Conservation (phyloP, 2,329 filamentous ascomycete species). For the Alternaria postmessia region DNA sequence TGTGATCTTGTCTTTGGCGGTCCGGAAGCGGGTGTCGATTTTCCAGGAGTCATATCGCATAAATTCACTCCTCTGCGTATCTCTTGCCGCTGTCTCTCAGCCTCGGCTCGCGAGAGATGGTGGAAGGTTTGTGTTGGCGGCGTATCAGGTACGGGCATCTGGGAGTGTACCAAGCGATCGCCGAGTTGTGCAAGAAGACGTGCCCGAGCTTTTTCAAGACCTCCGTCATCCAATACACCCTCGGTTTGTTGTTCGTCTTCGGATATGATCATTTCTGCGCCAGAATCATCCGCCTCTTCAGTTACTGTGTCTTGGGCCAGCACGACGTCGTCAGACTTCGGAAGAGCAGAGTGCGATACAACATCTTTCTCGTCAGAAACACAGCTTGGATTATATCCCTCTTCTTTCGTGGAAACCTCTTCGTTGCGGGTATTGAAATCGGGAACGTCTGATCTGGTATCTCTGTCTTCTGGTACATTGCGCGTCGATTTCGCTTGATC, state of each 20-base stretch:
- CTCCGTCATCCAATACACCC: slow-evolving; percentile 24
- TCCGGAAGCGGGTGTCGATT: neutral
- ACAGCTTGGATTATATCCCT: neutral
- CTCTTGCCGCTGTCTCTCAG: slow-evolving; percentile 31
- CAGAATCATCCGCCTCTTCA: slow-evolving; percentile 16
- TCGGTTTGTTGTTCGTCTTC: slow-evolving; percentile 25
- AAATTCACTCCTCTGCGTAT: slow-evolving; percentile 18
- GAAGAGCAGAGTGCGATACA: neutral
- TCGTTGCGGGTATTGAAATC: neutral
- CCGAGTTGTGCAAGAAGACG: slow-evolving; percentile 55
- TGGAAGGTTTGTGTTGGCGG: neutral
- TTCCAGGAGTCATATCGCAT: neutral
- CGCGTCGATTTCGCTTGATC: neutral
- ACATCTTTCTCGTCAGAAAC: neutral
- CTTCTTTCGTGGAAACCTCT: neutral
- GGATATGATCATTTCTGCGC: slow-evolving; percentile 33
- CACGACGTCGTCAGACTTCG: neutral
- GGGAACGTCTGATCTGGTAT: neutral
- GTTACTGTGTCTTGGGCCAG: slow-evolving; percentile 1
- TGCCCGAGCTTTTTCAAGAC: slow-evolving; percentile 61
- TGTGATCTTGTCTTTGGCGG: neutral
- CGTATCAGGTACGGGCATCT: slow-evolving; percentile 13
- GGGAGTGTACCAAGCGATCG: slow-evolving; percentile 39
- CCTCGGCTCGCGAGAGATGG: slow-evolving; percentile 26
- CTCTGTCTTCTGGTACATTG: neutral